Evolutionary conservation across 2,329 filamentous ascomycete genomes (phyloP), one percentile per base, ranked within the genome.

Genomic region (Colletotrichum spaethianum): DNA sequence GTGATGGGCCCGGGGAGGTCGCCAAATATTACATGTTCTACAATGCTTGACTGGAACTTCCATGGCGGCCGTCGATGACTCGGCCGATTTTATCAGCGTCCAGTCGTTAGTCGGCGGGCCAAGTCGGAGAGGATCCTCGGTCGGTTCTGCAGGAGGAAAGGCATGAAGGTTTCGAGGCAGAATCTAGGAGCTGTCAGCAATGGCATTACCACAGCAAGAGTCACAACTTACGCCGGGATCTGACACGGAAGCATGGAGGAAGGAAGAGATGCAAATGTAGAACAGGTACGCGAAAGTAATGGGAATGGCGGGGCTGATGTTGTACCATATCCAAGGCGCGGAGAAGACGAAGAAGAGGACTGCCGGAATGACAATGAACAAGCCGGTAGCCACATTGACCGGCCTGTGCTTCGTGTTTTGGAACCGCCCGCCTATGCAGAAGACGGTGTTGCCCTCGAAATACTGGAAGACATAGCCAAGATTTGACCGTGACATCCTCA

Each of bases 31-130:
- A 86, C 96, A 99, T 23, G 95, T 97, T 80, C 95, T 96, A 89
- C 96, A 99, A 84, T 97, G 98, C 84, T 99, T 98, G 73, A 96
- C 95, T 0, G 96, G 96, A 1, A 99, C 95, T 80, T 99, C 96
- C 94, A 99, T 98, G 7, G 95, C 95, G 11, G 95, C 93, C 40
- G 93, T 93, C 12, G 90, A 86, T 50, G 86, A 91, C 72, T 92
- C 92, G 46, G 93, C 90, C 12, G 94, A 94, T 78, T 95, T 93
- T 76, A 98, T 93, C 85, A 97, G 90, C 9, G 94, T 93, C 96
- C 96, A 99, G 81, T 97, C 95, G 63, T 94, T 98, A 8, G 93
- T 96, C 1, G 95, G 91, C 23, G 95, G 96, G 1, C 93, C 94
- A 53, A 97, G 83, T 44, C 91, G 89, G 48, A 98, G 86, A 7